Base-by-base conservation (phyloP, 2,329 filamentous ascomycete genomes). In the Trichophaea hybrida region DNA sequence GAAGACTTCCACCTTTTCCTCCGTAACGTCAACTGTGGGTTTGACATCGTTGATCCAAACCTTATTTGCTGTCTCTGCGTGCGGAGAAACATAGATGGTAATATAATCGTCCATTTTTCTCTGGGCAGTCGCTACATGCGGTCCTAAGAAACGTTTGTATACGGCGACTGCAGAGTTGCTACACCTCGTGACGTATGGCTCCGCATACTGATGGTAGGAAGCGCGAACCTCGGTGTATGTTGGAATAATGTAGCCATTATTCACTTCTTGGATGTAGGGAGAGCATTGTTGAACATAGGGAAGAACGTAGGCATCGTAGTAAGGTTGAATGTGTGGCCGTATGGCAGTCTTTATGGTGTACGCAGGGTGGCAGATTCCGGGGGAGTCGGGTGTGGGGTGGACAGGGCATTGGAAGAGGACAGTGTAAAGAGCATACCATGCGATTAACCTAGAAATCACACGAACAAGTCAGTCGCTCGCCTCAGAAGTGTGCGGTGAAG, bases 351-450 rank as follows among this genome's bases (percentile, higher is more conserved):
- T 75, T 75, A 82, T 67, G 74, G 82, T 73, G 75, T 85, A 78
- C 78, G 96, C 96, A 7, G 86, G 84, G 69, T 84, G 84, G 79
- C 93, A 98, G 63, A 97, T 80, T 64, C 75, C 78, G 0, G 90
- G 86, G 1, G 88, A 86, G 34, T 63, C 65, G 35, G 64, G 43
- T 44, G 65, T 67, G 44, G 62, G 65, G 46, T 64, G 58, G 50
- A 63, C 63, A 10, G 67, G 66, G 44, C 67, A 98, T 62, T 84
- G 81, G 71, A 98, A 86, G 61, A 91, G 73, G 58, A 93, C 75
- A 31, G 86, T 93, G 62, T 89, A 72, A 65, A 97, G 82, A 38
- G 83, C 79, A 71, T 93, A 94, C 91, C 91, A 98, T 17, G 88
- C 85, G 60, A 84, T 72, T 49, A 96, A 72, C 69, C 91, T 91